Evolutionary conservation across 352 stramenopile genomes (phyloP).

Genomic region (Phytophthora ramorum): DNA sequence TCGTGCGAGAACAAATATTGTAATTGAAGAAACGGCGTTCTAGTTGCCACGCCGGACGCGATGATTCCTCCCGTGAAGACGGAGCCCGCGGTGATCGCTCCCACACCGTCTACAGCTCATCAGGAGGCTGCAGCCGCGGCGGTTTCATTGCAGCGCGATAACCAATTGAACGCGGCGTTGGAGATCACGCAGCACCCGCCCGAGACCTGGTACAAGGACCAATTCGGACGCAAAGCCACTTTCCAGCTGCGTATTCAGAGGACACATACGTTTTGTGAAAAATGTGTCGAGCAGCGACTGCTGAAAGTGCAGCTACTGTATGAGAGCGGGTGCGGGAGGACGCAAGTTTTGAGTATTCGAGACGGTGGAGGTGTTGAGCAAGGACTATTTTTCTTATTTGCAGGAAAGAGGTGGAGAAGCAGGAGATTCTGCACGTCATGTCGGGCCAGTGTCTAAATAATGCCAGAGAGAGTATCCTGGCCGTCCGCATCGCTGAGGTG

Average conservation of each 20-base stretch:
- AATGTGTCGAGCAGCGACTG: conserved; percentile 61
- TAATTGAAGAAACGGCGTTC: conserved; percentile 4
- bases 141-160: not conserved
- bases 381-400: conserved; percentile 4
- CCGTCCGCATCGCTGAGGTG: conserved; percentile 79
- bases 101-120: conserved; percentile 7
- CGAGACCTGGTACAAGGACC: conserved; percentile 80
- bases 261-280: conserved; percentile 33
- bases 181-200: conserved; percentile 70
- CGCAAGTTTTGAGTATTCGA: not conserved
- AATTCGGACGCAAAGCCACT: conserved; percentile 79
- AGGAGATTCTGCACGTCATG: conserved; percentile 71
- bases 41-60: not conserved
- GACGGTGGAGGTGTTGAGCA: not conserved
- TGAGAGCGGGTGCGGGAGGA: conserved; percentile 53
- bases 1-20: not conserved
- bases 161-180: conserved; percentile 39
- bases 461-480: conserved; percentile 54
- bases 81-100: conserved; percentile 24
- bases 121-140: not conserved
- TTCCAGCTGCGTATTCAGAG: conserved; percentile 62
- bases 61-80: conserved; percentile 35
- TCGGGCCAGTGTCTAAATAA: conserved; percentile 71
- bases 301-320: conserved; percentile 74
- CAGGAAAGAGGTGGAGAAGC: conserved; percentile 79